Base-by-base conservation (phyloP, 23 red algal species). In the Pyropia haitanensis region DNA sequence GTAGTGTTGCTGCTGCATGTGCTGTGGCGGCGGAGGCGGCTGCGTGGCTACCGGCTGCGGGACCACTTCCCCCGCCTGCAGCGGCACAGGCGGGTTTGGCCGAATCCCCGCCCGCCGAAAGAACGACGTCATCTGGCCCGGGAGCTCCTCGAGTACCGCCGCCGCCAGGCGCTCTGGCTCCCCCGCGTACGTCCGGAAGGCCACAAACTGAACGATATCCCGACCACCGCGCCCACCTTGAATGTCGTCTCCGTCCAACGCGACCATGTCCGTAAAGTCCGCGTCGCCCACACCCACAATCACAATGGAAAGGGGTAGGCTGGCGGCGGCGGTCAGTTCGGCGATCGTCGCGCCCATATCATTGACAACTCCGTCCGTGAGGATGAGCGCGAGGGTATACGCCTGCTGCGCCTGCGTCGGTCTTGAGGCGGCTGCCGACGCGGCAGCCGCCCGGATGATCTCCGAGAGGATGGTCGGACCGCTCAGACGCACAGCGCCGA, bases 211-310 rank as follows among this genome's bases (percentile, higher is more conserved):
- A 12, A 88, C 82, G 56, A 78, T 88, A 65, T 88, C 82, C 6
- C 82, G 60, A 9, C 39, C 39, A 13, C 39, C 39, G 39, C 39
- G 39, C 39, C 39, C 39, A 12, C 39, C 39, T 13, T 46, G 39
- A 13, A 46, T 46, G 39, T 46, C 39, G 67, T 90, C 85, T 15
- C 76, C 85, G 48, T 90, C 73, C n/a, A 90, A 74, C 22, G 53
- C 70, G 15, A 79, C 74, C 73, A 95, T 52, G 14, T 81, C 60
- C 0, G 64, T 27, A 50, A 86, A 86, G 16, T 77, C 64, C 10
- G 81, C 76, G 21, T 80, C 78, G 44, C 89, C 89, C 15, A 95
- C 77, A 9, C 89, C 89, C 34, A 95, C 77, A 68, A 95, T 79
- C 9, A 86, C 80, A 51, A 95, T 88, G 0, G 89, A 95, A 17